phyloP scores from a whole-genome alignment of 805 yeast genomes.

The Blastobotrys mokoenaii region DNA sequence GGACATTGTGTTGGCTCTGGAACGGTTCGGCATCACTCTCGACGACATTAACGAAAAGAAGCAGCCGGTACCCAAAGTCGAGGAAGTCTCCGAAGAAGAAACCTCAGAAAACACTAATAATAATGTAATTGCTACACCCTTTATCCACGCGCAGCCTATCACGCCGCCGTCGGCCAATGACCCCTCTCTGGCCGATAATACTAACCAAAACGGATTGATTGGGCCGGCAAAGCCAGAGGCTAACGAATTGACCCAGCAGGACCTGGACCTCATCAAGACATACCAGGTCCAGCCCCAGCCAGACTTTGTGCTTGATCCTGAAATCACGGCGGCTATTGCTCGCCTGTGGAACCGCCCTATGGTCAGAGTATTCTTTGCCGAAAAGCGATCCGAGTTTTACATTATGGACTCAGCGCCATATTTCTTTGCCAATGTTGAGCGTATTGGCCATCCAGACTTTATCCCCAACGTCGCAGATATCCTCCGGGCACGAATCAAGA shows the following conservation, averaged over 20 bases:
- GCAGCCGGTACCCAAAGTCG: neutral
- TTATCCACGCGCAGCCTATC: no score
- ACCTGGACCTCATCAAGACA: slow-evolving; percentile 31
- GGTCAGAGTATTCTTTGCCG: slow-evolving; percentile 43
- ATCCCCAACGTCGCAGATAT: slow-evolving; percentile 71
- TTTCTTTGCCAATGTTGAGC: slow-evolving; percentile 58
- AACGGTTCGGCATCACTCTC: slow-evolving; percentile 35
- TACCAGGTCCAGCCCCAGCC: slow-evolving; percentile 47
- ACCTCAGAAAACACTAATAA: neutral
- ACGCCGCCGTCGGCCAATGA: neutral
- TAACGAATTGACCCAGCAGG: slow-evolving; percentile 25
- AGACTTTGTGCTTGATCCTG: slow-evolving; percentile 42
- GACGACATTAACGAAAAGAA: slow-evolving; percentile 1
- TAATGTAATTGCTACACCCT: no score
- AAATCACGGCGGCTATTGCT: slow-evolving; percentile 41
- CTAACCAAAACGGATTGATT: neutral
- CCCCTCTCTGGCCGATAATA: neutral
- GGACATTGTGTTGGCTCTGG: slow-evolving; percentile 58
- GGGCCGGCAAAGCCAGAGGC: slow-evolving; percentile 1
- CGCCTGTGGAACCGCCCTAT: slow-evolving; percentile 49
- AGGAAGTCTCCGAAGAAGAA: neutral
- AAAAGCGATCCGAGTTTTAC: slow-evolving; percentile 61
- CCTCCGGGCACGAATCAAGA: slow-evolving; percentile 79
- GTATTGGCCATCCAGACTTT: slow-evolving; percentile 54
- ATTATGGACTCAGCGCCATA: slow-evolving; percentile 71